Conservation (phyloP, 768 basidiomycete species). For the Lactarius hatsudake region DNA sequence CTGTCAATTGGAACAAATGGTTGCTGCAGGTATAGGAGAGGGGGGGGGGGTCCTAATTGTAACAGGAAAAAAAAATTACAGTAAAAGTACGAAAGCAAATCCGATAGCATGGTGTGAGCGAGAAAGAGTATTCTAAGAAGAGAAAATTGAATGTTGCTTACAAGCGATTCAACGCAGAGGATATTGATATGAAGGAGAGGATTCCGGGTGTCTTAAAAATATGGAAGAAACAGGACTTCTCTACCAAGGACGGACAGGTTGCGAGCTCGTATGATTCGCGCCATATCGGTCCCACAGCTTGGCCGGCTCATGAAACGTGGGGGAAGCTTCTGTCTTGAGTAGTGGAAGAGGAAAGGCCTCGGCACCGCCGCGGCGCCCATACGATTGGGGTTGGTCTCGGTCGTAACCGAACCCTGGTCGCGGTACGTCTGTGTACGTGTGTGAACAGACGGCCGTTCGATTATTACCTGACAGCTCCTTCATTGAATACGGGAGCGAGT, state of each 20-base stretch:
- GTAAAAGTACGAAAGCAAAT: constrained; percentile 5
- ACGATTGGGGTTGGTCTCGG: constrained; percentile 7
- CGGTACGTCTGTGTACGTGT: constrained; percentile 13
- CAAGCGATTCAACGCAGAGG: neutral
- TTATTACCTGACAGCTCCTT: constrained; percentile 9
- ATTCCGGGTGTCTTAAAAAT: neutral
- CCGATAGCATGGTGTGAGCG: constrained; percentile 8
- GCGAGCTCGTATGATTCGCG: constrained; percentile 19
- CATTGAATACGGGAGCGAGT: neutral
- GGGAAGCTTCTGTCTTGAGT: constrained; percentile 7
- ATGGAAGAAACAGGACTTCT: neutral
- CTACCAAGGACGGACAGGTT: constrained; percentile 28
- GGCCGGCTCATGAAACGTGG: neutral
- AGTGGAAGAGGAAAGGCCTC: neutral
- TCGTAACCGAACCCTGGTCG: constrained; percentile 10
- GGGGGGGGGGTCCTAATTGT: neutral
- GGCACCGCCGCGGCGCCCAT: constrained; percentile 10
- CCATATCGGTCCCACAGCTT: constrained; percentile 15
- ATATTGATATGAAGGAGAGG: neutral
- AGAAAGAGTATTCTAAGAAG: constrained; percentile 3
- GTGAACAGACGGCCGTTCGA: constrained; percentile 9
- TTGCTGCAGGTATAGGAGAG: neutral
- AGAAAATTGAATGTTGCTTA: neutral
- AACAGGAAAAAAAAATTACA: constrained; percentile 14
- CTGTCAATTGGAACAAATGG: neutral